Conservation (phyloP, 768 basidiomycete species). For the Amanita subjunquillea region DNA sequence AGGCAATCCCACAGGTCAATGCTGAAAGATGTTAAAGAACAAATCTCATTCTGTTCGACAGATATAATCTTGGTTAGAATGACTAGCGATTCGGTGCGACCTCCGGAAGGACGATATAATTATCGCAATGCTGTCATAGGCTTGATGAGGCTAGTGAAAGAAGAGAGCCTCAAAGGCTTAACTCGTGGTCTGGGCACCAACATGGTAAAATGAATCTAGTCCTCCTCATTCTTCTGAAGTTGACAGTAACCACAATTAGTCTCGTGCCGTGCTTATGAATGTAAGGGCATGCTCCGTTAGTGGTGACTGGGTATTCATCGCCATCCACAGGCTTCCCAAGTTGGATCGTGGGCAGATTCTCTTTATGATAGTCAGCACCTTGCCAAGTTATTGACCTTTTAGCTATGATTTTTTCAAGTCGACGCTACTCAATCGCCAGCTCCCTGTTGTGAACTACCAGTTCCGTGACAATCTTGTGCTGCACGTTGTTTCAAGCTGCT, state of each 20-base stretch:
- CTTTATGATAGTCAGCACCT: not conserved
- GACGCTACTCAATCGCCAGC: slow-evolving; percentile 35
- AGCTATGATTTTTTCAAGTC: slow-evolving; percentile 77
- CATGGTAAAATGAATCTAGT: slow-evolving; percentile 31
- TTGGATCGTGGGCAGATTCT: slow-evolving; percentile 57
- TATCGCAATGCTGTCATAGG: slow-evolving; percentile 77
- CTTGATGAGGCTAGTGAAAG: slow-evolving; percentile 48
- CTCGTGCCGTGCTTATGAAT: slow-evolving; percentile 65
- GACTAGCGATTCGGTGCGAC: slow-evolving; percentile 77
- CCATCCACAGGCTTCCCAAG: slow-evolving; percentile 56
- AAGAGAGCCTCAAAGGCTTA: slow-evolving; percentile 64
- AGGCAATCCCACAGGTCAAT: slow-evolving; percentile 72
- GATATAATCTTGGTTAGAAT: slow-evolving; percentile 76
- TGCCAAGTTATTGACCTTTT: not conserved
- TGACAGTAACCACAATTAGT: slow-evolving; percentile 11
- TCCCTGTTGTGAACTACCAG: slow-evolving; percentile 50
- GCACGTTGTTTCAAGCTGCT: slow-evolving; percentile 57
- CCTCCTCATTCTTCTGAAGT: not conserved
- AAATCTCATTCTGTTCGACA: slow-evolving; percentile 12
- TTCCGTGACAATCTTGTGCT: slow-evolving; percentile 55
- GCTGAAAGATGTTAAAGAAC: slow-evolving; percentile 1
- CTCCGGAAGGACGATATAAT: slow-evolving; percentile 62
- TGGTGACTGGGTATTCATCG: slow-evolving; percentile 7
- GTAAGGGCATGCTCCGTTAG: slow-evolving; percentile 27
- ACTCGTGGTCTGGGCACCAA: slow-evolving; percentile 73